Percentiles rank a stretch among this genome's conserved stretches.
Conservation (phyloP, 768 basidiomycete species). For the Sporobolomyces roseus region DNA sequence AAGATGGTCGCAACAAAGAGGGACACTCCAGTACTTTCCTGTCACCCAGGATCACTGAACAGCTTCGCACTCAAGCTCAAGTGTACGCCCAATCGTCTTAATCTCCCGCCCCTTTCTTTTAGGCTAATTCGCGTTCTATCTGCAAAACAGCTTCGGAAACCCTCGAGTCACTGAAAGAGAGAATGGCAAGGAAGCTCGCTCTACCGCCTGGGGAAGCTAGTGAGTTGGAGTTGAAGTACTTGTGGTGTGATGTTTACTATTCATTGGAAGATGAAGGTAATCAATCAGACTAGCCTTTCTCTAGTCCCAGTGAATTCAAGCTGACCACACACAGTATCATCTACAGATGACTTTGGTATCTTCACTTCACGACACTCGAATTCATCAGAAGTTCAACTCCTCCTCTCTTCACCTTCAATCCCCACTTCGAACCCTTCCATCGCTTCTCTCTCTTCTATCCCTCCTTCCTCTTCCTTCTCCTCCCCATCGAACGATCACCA, state of each 20-base stretch:
- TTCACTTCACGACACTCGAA: constrained; percentile 26
- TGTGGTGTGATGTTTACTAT: constrained; percentile 44
- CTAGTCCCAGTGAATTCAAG: too few species aligned
- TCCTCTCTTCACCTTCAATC: constrained; percentile 36
- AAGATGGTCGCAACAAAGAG: constrained; percentile 5
- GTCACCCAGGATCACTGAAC: constrained; percentile 39
- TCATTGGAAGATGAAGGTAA: constrained; percentile 45
- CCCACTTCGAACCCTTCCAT: constrained; percentile 40
- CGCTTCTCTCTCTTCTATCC: constrained; percentile 39
- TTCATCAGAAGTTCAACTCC: constrained; percentile 32
- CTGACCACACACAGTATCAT: too few species aligned
- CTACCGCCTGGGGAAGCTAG: neutral
- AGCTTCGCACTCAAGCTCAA: constrained; percentile 43
- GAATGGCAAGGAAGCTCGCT: constrained; percentile 43
- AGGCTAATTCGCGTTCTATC: too few species aligned
- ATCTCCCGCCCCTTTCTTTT: neutral
- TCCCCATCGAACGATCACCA: constrained; percentile 12
- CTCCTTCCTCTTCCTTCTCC: constrained; percentile 19
- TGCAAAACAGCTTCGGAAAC: too few species aligned
- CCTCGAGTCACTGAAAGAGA: constrained; percentile 32
- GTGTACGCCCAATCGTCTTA: constrained; percentile 26
- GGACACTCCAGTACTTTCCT: constrained; percentile 8
- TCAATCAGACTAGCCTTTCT: too few species aligned
- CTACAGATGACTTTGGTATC: constrained; percentile 45
- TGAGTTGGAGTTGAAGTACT: constrained; percentile 36